These are phyloP conservation scores for Coemansia sp. DNA, from an alignment of 192 early-diverging fungal genomes.

Conservation along the genomic window DNA sequence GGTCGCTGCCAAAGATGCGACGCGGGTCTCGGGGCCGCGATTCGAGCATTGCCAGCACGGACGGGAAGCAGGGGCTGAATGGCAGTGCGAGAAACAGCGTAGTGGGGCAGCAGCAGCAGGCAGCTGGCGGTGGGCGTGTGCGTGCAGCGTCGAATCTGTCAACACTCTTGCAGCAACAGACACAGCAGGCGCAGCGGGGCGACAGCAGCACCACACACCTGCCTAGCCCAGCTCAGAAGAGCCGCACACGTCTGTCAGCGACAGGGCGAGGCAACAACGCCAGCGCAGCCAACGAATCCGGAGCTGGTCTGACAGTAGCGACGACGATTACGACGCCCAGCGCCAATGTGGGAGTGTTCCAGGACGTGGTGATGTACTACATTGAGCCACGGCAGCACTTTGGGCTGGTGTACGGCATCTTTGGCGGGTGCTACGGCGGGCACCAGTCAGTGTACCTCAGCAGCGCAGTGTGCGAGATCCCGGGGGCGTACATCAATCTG, in stretches of 20 bases:
- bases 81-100: constrained; percentile 34
- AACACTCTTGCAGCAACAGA: constrained; percentile 18
- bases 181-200: not conserved
- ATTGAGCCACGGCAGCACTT: constrained; percentile 83
- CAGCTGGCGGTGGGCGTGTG: constrained; percentile 15
- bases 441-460: constrained; percentile 68
- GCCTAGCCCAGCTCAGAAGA: constrained; percentile 7
- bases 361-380: constrained; percentile 64
- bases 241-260: constrained; percentile 1
- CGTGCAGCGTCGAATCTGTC: constrained; percentile 35
- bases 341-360: constrained; percentile 29
- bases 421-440: constrained; percentile 73
- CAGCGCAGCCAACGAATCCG: not conserved
- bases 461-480: constrained; percentile 62
- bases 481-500: constrained; percentile 71
- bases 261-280: not conserved
- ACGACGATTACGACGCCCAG: constrained; percentile 16
- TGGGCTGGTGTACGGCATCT: constrained; percentile 67
- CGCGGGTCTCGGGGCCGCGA: constrained; percentile 27
- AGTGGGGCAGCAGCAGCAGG: constrained; percentile 7
- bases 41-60: not conserved
- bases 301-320: not conserved
- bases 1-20: constrained; percentile 39
- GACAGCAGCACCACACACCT: not conserved
- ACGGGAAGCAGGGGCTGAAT: not conserved